phyloP scores from a whole-genome alignment of 2,329 filamentous ascomycete species.

The Fusarium marasasianum region DNA sequence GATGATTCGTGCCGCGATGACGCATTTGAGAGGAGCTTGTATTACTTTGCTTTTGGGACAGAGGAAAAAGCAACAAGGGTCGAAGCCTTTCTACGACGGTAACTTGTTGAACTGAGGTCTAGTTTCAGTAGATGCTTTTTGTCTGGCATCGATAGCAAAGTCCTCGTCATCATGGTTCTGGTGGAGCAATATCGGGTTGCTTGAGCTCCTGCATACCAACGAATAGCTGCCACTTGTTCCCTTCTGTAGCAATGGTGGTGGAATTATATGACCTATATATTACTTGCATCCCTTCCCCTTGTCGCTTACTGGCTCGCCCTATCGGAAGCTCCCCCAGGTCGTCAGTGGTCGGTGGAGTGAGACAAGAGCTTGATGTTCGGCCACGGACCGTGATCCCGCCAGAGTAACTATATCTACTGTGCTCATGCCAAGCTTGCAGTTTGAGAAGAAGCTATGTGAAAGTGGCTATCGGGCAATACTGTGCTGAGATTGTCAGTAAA shows the following conservation, averaged over 20 bases:
- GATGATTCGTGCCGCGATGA: conserved; percentile 44
- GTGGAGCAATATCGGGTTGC: neutral
- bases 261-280: conserved; percentile 2
- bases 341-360: conserved; percentile 5
- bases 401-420: neutral
- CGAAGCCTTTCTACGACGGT: neutral
- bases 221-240: neutral
- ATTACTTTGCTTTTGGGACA: conserved; percentile 50
- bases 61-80: conserved; percentile 20
- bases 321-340: conserved; percentile 24
- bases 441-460: conserved; percentile 4
- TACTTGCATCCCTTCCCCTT: conserved; percentile 15
- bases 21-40: conserved; percentile 48
- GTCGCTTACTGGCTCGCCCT: conserved; percentile 12
- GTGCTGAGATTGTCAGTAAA: neutral
- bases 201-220: conserved; percentile 28
- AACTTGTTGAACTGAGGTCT: neutral
- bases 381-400: neutral
- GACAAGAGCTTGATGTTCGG: conserved; percentile 19
- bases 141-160: neutral
- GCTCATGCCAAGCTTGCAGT: conserved; percentile 9
- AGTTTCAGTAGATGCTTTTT: neutral
- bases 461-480: conserved; percentile 1
- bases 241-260: neutral
- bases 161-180: neutral